phyloP scores from a whole-genome alignment of 192 early-diverging fungal genomes.

The Coemansia sp. region DNA sequence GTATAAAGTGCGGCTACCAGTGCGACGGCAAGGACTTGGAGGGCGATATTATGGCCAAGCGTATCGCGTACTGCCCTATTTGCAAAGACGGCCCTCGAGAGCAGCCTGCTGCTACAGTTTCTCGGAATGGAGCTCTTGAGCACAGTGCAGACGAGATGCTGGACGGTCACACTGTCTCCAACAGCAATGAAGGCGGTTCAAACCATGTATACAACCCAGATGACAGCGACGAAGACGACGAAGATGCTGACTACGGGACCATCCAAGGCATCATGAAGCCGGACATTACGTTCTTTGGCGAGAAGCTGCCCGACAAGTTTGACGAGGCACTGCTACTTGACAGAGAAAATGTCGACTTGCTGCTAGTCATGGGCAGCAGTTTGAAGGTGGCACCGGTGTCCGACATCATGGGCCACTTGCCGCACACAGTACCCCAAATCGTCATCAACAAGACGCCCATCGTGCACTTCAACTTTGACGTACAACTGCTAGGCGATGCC shows the following conservation, averaged over 20 bases:
- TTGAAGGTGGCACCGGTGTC: conserved; percentile 94
- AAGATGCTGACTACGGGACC: conserved; percentile 59
- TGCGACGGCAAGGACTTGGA: conserved; percentile 80
- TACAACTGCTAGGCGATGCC: conserved; percentile 82
- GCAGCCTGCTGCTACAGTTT: not conserved
- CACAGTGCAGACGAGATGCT: not conserved
- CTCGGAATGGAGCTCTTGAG: conserved; percentile 7
- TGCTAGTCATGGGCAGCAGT: conserved; percentile 96
- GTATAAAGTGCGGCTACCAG: conserved; percentile 79
- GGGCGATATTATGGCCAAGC: conserved; percentile 72
- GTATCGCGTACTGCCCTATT: conserved; percentile 73
- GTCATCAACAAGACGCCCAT: conserved; percentile 91
- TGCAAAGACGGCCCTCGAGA: conserved; percentile 54
- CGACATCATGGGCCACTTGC: conserved; percentile 83
- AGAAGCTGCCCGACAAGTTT: conserved; percentile 83
- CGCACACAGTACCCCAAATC: conserved; percentile 81
- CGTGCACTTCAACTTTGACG: conserved; percentile 85
- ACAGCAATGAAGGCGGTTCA: not conserved
- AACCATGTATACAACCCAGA: conserved; percentile 15
- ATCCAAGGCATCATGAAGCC: conserved; percentile 82
- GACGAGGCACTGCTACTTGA: conserved; percentile 73
- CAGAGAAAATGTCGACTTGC: conserved; percentile 74
- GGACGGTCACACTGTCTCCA: not conserved
- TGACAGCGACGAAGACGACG: conserved; percentile 54
- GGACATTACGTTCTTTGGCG: conserved; percentile 97